Percentiles rank a stretch among this genome's conserved stretches.
Evolutionary conservation across 371 early-diverging fungal genomes (phyloP).

Genomic region (Mortierella sp.): DNA sequence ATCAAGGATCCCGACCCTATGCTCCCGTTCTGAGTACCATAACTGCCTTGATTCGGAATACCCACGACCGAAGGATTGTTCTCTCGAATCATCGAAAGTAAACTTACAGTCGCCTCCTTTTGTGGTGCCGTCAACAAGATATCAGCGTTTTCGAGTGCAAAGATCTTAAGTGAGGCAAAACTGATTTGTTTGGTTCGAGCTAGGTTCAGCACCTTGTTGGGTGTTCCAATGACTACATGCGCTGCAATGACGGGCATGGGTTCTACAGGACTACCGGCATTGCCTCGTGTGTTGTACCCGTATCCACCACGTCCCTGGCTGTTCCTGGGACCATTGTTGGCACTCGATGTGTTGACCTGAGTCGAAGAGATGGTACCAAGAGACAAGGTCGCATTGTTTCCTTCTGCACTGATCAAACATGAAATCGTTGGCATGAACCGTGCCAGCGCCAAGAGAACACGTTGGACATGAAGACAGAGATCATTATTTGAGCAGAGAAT

Average conservation of each 20-base stretch:
- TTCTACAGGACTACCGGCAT: background rate
- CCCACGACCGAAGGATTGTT: background rate
- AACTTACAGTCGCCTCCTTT: constrained; percentile 44
- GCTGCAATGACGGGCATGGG: constrained; percentile 37
- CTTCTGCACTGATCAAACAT: constrained; percentile 47
- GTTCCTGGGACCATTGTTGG: constrained; percentile 2
- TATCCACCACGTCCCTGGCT: background rate
- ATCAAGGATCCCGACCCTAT: constrained; percentile 6
- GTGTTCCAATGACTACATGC: constrained; percentile 50
- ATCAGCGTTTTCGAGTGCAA: constrained; percentile 50
- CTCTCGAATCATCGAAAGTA: constrained; percentile 46
- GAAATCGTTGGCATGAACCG: constrained; percentile 53
- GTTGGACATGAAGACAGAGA: constrained; percentile 45
- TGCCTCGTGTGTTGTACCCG: constrained; percentile 11
- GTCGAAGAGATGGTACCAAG: constrained; percentile 47
- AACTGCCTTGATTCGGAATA: background rate
- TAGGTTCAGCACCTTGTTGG: constrained; percentile 36
- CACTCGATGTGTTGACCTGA: constrained; percentile 29
- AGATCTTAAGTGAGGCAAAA: constrained; percentile 32
- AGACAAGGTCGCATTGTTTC: constrained; percentile 41
- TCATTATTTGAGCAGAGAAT: constrained; percentile 52
- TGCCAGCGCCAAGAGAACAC: constrained; percentile 44
- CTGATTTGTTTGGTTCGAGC: constrained; percentile 41
- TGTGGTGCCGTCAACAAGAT: constrained; percentile 38
- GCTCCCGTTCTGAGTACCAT: background rate